A percentile compares a stretch with the other conserved stretches of the same genome.
Evolutionary conservation across 2,329 filamentous ascomycete genomes (phyloP).

Genomic region (Emmonsiellopsis sp.): DNA sequence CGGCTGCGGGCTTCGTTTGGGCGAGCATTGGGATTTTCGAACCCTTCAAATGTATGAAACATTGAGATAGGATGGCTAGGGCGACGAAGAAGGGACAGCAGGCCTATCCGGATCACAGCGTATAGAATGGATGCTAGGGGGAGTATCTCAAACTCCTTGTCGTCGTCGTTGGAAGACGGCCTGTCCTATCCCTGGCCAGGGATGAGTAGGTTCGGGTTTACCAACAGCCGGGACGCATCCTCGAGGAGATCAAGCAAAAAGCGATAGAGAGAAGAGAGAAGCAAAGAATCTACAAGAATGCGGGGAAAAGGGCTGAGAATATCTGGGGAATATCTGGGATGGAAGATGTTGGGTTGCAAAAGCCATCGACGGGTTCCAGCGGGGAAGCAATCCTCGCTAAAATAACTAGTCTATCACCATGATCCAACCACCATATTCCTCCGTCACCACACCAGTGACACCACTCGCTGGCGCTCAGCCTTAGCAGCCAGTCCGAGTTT

Average conservation of each 20-base stretch:
- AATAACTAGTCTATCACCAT: too few species aligned
- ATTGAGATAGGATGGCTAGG: constrained; percentile 13
- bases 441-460: too few species aligned
- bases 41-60: constrained; percentile 36
- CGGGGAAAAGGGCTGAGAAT: neutral
- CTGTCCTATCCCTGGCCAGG: neutral
- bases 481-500: too few species aligned
- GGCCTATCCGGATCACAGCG: neutral
- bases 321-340: neutral
- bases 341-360: neutral
- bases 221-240: too few species aligned
- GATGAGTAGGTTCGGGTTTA: neutral
- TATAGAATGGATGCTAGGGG: neutral
- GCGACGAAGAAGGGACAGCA: neutral
- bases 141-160: neutral
- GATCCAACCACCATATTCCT: too few species aligned
- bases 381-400: neutral
- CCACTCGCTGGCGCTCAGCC: too few species aligned
- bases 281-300: neutral
- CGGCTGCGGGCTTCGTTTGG: constrained; percentile 19
- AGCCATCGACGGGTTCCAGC: neutral
- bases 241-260: neutral
- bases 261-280: neutral
- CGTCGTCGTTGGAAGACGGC: neutral
- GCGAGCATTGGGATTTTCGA: constrained; percentile 26